A percentile compares a stretch with the other conserved stretches of the same genome.
Evolutionary conservation across 2,329 filamentous ascomycete genomes (phyloP).

Genomic region (Fusarium keratoplasticum): DNA sequence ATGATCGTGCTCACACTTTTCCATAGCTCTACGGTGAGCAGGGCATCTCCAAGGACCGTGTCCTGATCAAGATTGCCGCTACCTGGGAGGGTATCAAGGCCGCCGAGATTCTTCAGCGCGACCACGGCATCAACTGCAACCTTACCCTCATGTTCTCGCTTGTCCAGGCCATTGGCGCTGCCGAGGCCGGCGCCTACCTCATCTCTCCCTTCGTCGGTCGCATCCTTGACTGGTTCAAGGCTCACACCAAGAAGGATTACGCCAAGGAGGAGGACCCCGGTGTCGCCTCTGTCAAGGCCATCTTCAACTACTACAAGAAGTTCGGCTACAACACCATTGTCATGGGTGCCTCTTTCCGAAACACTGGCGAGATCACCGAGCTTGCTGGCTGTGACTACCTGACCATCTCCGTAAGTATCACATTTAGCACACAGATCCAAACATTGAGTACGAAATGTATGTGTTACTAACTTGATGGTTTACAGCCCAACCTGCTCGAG

Average conservation of each 20-base stretch:
- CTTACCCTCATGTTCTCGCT: slow-evolving; percentile 98
- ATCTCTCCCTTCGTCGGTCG: slow-evolving; percentile 99
- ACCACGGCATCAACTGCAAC: slow-evolving; percentile 98
- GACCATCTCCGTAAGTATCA: slow-evolving; percentile 85
- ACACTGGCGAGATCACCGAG: slow-evolving; percentile 95
- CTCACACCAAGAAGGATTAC: slow-evolving; percentile 93
- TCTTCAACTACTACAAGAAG: slow-evolving; percentile 99
- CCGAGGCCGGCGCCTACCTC: slow-evolving; percentile 95
- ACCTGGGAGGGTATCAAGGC: slow-evolving; percentile 99
- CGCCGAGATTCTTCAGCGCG: slow-evolving; percentile 93
- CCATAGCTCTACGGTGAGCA: slow-evolving; percentile 91
- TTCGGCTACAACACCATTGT: slow-evolving; percentile 99
- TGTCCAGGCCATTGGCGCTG: slow-evolving; percentile 93
- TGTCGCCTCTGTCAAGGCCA: slow-evolving; percentile 90
- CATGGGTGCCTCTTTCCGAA: slow-evolving; percentile 99
- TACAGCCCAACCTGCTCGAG: slow-evolving; percentile 90
- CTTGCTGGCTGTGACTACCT: slow-evolving; percentile 98
- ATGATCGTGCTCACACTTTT: slow-evolving; percentile 4
- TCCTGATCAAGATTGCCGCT: slow-evolving; percentile 98
- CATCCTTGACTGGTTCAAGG: slow-evolving; percentile 99
- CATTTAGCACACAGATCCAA: not conserved
- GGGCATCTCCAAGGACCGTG: slow-evolving; percentile 91
- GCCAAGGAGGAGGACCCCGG: slow-evolving; percentile 90
- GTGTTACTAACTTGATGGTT: slow-evolving; percentile 24
- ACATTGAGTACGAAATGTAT: not conserved